Evolutionary conservation across 2,329 filamentous ascomycete genomes (phyloP).

Genomic region (Xylaria hypoxylon): DNA sequence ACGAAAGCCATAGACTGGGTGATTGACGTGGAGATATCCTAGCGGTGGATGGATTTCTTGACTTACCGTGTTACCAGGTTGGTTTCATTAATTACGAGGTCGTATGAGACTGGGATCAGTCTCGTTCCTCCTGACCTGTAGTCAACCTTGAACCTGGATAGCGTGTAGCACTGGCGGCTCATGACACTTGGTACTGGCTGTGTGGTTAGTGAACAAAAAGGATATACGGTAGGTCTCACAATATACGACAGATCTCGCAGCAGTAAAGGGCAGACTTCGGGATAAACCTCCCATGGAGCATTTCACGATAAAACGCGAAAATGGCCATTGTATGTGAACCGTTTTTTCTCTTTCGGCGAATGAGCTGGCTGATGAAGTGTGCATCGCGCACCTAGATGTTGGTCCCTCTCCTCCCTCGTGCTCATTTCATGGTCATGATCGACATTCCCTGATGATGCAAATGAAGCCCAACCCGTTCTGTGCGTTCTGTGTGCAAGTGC

Average conservation of each 20-base stretch:
- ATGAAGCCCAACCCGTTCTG: slow-evolving; percentile 37
- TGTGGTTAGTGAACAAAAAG: slow-evolving; percentile 22
- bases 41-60: slow-evolving; percentile 62
- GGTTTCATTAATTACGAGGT: slow-evolving; percentile 17
- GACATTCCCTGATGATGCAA: slow-evolving; percentile 31
- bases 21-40: slow-evolving; percentile 90
- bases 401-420: slow-evolving; percentile 34
- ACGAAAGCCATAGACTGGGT: slow-evolving; percentile 78
- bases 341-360: slow-evolving; percentile 53
- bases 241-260: slow-evolving; percentile 27
- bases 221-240: slow-evolving; percentile 27
- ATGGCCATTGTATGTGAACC: slow-evolving; percentile 75
- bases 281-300: slow-evolving; percentile 81
- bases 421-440: slow-evolving; percentile 32
- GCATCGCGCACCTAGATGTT: slow-evolving; percentile 49
- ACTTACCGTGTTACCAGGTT: slow-evolving; percentile 30
- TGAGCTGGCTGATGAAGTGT: slow-evolving; percentile 31
- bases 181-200: neutral
- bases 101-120: neutral
- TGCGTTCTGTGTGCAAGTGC: slow-evolving; percentile 37
- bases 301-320: slow-evolving; percentile 74
- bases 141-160: slow-evolving; percentile 9
- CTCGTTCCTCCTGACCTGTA: neutral
- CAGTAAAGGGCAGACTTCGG: slow-evolving; percentile 65
- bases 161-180: neutral